These are phyloP conservation scores for Lenzites betulinus DNA, from an alignment of 768 basidiomycete species.

Conservation along the genomic window DNA sequence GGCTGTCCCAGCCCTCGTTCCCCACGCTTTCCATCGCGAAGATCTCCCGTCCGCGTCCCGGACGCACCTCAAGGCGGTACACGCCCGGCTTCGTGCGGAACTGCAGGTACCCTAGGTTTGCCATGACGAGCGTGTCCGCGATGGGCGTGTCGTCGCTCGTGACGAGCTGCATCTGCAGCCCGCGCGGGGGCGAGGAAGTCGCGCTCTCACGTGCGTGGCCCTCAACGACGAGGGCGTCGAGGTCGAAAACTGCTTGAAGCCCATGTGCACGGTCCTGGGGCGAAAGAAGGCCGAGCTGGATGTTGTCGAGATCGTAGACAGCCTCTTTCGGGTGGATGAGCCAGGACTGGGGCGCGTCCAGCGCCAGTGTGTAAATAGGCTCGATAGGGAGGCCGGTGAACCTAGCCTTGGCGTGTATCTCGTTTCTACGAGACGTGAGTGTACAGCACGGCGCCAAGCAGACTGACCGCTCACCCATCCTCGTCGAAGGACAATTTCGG, in stretches of 20 bases:
- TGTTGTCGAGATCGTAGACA: conserved; percentile 92
- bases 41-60: conserved; percentile 79
- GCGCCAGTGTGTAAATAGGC: conserved; percentile 90
- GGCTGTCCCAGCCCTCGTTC: conserved; percentile 87
- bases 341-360: conserved; percentile 93
- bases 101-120: conserved; percentile 94
- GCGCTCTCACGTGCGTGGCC: conserved; percentile 85
- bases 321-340: conserved; percentile 89
- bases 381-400: conserved; percentile 80
- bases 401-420: conserved; percentile 54
- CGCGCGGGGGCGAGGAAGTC: conserved; percentile 75
- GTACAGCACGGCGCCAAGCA: background rate
- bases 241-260: conserved; percentile 78
- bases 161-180: conserved; percentile 85
- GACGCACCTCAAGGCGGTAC: conserved; percentile 78
- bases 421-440: conserved; percentile 43
- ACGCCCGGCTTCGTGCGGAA: conserved; percentile 93
- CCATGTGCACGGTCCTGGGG: conserved; percentile 52
- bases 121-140: conserved; percentile 91
- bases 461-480: conserved; percentile 54
- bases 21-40: conserved; percentile 86
- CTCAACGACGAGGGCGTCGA: conserved; percentile 91
- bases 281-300: conserved; percentile 73
- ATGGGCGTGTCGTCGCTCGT: conserved; percentile 46
- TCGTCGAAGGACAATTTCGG: conserved; percentile 63